Evolutionary conservation across 208 protist genomes (phyloP), one percentile per base, ranked within the genome.

Genomic region (Acanthamoeba healyi): DNA sequence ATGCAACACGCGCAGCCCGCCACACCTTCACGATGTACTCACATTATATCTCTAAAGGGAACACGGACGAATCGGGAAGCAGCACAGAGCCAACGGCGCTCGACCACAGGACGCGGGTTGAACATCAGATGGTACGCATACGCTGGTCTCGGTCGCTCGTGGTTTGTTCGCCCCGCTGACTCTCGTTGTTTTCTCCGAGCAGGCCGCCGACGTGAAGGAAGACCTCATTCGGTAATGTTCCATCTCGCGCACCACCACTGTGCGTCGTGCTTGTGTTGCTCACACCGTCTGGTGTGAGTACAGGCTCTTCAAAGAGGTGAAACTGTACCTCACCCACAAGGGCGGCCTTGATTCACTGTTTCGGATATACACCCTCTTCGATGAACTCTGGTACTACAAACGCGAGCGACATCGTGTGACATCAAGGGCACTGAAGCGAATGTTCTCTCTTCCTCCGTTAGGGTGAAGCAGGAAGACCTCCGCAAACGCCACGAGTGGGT

Each of bases 401-500:
- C 24, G 63, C 32, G 24, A 38, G 63, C 9, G 24, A 38, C 9
- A 36, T n/a, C n/a, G n/a, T n/a, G 15, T 63, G 15, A n/a, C 24
- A 63, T 24, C 56, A 15, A 63, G 56, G 15, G 15, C 24, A 15
- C 56, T 24, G 54, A 22, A 26, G 54, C 12, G 54, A 61, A 67
- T 67, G 61, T 36, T 67, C 63, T 17, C 9, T 72, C 63, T 72
- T 15, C 17, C 63, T 17, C 63, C 10, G 34, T 34, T 22, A 77
- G 67, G 67, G 49, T 65, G 79, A 88, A 88, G 36, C 79, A 88
- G 38, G 79, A 88, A 32, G 79, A 88, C 49, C 79, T 88, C 4
- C 42, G 79, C 9, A 88, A 88, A 61, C 4, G 51, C 2, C 79
- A 88, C 26, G 79, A 88, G 38, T 88, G 79, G 79, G 79, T 88